Evolutionary conservation across 176 grass and related monocot species (phyloP), one percentile per base, ranked within the genome.

Genomic region (Cenchrus purpureus): DNA sequence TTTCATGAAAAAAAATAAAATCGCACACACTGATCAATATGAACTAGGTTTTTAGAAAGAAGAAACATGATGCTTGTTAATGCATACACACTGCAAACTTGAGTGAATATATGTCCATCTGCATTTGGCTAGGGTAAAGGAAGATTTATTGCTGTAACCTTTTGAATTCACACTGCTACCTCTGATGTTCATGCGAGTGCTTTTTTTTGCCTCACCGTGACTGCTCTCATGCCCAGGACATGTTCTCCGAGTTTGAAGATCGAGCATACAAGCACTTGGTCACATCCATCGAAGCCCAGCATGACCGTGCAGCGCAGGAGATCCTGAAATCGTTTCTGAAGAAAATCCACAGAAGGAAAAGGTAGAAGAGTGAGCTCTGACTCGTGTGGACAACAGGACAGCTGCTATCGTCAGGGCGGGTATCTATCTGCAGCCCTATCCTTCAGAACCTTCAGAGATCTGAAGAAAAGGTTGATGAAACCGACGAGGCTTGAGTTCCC

Each of bases 301-400:
- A 81, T 10, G 78, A 87, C 8, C 61, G 5, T 11, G 71, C 78
- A 4, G 78, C 44, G 5, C 74, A 60, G 53, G 83, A 37, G 83
- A 79, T 79, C 46, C 65, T 79, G 53, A 85, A 79, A 77, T 78
- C 74, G 10, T 85, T 79, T 60, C 53, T 85, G 65, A 85, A 85
- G 83, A 85, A 79, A 79, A 86, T 86, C 57, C 25, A 85, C 58
- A 51, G 74, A 79, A 85, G 83, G 25, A 79, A 78, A 34, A 85
- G 40, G 74, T 85, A 85, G 65, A 25, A 62, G 59, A 62, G 20
- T 4, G 22, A 28, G 25, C 25, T 28, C 59, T 62, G 59, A 62
- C 9, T 28, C 7, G 20, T 22, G 57, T 60, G 57, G 19, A 22
- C 8, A 22, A 29, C 61, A 64, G 10, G 10, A 12, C 10, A 13